Conservation (phyloP, 192 early-diverging fungal genomes). For the Chytriomyces confervae region DNA sequence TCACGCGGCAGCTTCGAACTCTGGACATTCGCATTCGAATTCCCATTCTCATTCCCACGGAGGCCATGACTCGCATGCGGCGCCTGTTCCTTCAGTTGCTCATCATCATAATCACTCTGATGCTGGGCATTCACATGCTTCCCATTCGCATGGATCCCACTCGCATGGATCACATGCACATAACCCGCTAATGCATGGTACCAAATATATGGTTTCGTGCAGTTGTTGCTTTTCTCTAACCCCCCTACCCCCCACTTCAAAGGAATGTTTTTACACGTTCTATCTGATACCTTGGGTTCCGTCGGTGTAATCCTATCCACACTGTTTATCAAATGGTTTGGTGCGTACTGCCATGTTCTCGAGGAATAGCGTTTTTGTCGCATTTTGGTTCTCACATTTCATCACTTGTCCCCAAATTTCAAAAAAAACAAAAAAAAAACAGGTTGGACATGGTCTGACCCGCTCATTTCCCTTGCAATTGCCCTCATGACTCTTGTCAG, state of each 20-base stretch:
- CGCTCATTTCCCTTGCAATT: slow-evolving; percentile 91
- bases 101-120: neutral
- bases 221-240: neutral
- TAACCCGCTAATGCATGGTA: slow-evolving; percentile 90
- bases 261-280: slow-evolving; percentile 90
- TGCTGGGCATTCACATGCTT: neutral
- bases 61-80: neutral
- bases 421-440: too few species aligned
- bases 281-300: slow-evolving; percentile 94
- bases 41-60: neutral
- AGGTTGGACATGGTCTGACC: slow-evolving; percentile 95
- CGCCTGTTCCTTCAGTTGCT: neutral
- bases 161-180: slow-evolving; percentile 35
- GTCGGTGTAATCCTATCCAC: slow-evolving; percentile 96
- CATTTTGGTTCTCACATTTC: too few species aligned
- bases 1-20: slow-evolving; percentile 18
- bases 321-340: slow-evolving; percentile 84
- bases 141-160: neutral
- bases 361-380: neutral
- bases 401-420: neutral
- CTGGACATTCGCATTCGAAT: slow-evolving; percentile 11
- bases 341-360: slow-evolving; percentile 22
- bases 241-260: neutral
- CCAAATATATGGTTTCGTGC: too few species aligned
- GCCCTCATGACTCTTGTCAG: slow-evolving; percentile 83